These are phyloP conservation scores for Fraxinus baroniana DNA, from an alignment of 305 asterid genomes.

Conservation along the genomic window DNA sequence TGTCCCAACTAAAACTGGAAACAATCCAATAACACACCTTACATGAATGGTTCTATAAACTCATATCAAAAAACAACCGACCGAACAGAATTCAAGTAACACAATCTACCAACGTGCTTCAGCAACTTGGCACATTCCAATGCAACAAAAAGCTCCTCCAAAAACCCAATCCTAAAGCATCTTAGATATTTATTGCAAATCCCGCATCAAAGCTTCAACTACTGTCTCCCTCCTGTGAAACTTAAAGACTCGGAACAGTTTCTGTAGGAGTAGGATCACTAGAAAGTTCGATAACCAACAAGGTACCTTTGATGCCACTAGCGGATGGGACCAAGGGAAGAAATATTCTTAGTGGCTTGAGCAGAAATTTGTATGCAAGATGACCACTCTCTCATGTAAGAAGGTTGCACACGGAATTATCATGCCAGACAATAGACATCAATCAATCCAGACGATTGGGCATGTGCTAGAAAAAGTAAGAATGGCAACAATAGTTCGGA, in stretches of 20 bases:
- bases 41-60: slow-evolving; percentile 23
- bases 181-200: background rate
- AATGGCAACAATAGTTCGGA: background rate
- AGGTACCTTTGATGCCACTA: background rate
- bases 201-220: background rate
- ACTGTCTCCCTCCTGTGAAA: background rate
- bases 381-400: background rate
- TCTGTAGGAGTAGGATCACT: background rate
- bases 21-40: background rate
- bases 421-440: background rate
- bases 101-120: slow-evolving; percentile 3
- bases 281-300: background rate
- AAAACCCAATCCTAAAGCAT: background rate
- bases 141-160: background rate
- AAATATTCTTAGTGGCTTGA: background rate
- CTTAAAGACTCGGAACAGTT: background rate
- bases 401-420: background rate
- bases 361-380: background rate
- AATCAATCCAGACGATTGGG: background rate
- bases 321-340: background rate
- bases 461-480: background rate
- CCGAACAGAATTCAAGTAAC: slow-evolving; percentile 13
- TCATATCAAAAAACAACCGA: slow-evolving; percentile 21
- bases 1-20: slow-evolving; percentile 22
- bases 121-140: slow-evolving; percentile 20